Evolutionary conservation across 1,284 basidiomycete genomes (phyloP).

Genomic region (Apiotrichum gracile): DNA sequence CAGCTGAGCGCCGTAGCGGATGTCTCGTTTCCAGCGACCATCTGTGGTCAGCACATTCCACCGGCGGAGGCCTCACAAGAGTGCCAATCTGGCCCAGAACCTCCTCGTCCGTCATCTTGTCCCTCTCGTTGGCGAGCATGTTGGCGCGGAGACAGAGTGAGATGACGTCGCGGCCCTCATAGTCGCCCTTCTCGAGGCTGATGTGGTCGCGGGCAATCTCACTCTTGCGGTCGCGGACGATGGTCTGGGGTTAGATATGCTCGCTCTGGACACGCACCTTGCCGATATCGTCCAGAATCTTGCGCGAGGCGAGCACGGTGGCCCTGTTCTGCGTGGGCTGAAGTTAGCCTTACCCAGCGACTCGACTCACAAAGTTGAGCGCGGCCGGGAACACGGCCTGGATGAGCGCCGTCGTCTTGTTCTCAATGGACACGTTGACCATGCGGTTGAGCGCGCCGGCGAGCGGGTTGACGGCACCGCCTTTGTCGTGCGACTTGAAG

Average conservation of each 20-base stretch:
- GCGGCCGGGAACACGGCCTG: constrained; percentile 13
- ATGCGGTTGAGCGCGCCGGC: constrained; percentile 55
- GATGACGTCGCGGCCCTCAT: constrained; percentile 49
- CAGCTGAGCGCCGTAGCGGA: constrained; percentile 65
- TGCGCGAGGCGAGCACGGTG: not conserved
- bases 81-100: constrained; percentile 70
- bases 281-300: constrained; percentile 3
- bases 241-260: constrained; percentile 25
- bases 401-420: constrained; percentile 6
- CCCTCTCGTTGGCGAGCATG: constrained; percentile 51
- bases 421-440: constrained; percentile 51
- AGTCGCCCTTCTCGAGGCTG: constrained; percentile 44
- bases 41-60: constrained; percentile 13
- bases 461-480: constrained; percentile 54
- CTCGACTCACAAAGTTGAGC: not conserved
- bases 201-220: constrained; percentile 23
- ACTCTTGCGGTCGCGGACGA: constrained; percentile 21
- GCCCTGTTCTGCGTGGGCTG: not conserved
- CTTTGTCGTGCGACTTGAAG: constrained; percentile 51
- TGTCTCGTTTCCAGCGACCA: constrained; percentile 65
- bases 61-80: constrained; percentile 51
- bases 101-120: constrained; percentile 61
- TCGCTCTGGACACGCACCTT: not conserved
- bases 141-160: constrained; percentile 56
- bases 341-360: not conserved